Evolutionary conservation across 495 filamentous ascomycete genomes (phyloP).

Genomic region (Aspergillus haitiensis): DNA sequence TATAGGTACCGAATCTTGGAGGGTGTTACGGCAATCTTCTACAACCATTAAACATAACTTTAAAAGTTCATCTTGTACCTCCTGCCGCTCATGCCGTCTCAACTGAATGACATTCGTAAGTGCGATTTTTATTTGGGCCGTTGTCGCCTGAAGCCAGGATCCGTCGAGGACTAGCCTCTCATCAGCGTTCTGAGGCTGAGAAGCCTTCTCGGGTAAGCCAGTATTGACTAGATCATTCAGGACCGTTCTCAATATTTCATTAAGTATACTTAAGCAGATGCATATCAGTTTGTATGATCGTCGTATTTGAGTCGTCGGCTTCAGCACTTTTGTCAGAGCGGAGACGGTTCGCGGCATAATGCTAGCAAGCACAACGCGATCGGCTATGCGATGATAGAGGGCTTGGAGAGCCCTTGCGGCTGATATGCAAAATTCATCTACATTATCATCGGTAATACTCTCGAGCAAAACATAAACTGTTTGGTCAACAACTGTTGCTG

Average conservation of each 20-base stretch:
- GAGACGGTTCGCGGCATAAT: constrained; percentile 91
- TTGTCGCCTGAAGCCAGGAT: constrained; percentile 81
- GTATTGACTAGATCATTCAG: constrained; percentile 57
- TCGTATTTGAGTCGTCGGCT: constrained; percentile 62
- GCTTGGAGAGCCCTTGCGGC: constrained; percentile 64
- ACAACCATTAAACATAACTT: constrained; percentile 71
- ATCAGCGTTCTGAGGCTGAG: constrained; percentile 32
- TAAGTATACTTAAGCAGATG: constrained; percentile 59
- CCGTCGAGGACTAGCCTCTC: constrained; percentile 44
- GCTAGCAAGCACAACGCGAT: constrained; percentile 69
- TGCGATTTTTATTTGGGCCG: constrained; percentile 80
- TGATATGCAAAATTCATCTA: constrained; percentile 62
- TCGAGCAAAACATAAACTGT: constrained; percentile 79
- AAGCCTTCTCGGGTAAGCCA: constrained; percentile 17
- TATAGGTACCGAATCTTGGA: constrained; percentile 66
- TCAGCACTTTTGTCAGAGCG: constrained; percentile 70
- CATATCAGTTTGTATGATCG: constrained; percentile 65
- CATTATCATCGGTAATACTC: constrained; percentile 58
- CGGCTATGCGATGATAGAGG: constrained; percentile 61
- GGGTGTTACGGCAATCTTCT: constrained; percentile 72
- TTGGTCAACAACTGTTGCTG: constrained; percentile 74
- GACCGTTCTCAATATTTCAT: constrained; percentile 58
- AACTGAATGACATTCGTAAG: constrained; percentile 75
- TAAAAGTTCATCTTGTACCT: constrained; percentile 68
- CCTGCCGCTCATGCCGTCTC: constrained; percentile 68